Percentiles rank a stretch among this genome's conserved stretches.
Conservation (phyloP, 1,284 basidiomycete species). For the Austroboletus niveus region DNA sequence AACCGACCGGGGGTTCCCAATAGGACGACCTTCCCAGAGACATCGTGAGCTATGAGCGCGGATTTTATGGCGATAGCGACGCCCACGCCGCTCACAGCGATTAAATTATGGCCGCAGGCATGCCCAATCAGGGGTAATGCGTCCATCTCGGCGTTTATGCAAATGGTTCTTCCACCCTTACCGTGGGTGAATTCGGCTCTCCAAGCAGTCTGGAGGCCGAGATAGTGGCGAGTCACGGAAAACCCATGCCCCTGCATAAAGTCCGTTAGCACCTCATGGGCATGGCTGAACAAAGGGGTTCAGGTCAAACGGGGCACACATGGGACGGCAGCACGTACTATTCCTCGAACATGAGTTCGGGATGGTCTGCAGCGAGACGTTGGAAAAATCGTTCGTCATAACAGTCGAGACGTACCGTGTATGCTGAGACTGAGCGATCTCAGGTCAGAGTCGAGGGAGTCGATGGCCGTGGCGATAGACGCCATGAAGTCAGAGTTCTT, state of each 20-base stretch:
- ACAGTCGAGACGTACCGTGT: slow-evolving; percentile 45
- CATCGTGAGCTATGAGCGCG: slow-evolving; percentile 61
- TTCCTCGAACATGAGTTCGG: slow-evolving; percentile 58
- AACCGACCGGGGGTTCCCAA: slow-evolving; percentile 78
- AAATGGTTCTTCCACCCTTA: slow-evolving; percentile 60
- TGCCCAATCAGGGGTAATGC: slow-evolving; percentile 65
- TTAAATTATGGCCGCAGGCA: slow-evolving; percentile 87
- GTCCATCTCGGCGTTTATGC: slow-evolving; percentile 72
- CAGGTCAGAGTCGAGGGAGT: slow-evolving; percentile 45
- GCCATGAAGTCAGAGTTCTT: slow-evolving; percentile 31
- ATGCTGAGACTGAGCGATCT: slow-evolving; percentile 56
- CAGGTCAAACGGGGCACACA: not conserved
- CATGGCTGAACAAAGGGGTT: slow-evolving; percentile 40
- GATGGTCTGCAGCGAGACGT: slow-evolving; percentile 42
- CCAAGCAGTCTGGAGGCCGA: slow-evolving; percentile 76
- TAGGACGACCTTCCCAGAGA: slow-evolving; percentile 73
- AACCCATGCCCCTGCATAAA: slow-evolving; percentile 65
- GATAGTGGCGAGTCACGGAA: slow-evolving; percentile 57
- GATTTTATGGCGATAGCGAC: slow-evolving; percentile 71
- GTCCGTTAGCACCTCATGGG: slow-evolving; percentile 53
- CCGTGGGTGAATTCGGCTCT: slow-evolving; percentile 65
- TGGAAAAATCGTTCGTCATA: not conserved
- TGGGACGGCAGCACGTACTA: slow-evolving; percentile 34
- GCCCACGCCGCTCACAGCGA: slow-evolving; percentile 78
- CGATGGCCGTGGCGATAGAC: slow-evolving; percentile 46